Evolutionary conservation across 2,329 filamentous ascomycete genomes (phyloP), one percentile per base, ranked within the genome.

Genomic region (Mycogone perniciosa): DNA sequence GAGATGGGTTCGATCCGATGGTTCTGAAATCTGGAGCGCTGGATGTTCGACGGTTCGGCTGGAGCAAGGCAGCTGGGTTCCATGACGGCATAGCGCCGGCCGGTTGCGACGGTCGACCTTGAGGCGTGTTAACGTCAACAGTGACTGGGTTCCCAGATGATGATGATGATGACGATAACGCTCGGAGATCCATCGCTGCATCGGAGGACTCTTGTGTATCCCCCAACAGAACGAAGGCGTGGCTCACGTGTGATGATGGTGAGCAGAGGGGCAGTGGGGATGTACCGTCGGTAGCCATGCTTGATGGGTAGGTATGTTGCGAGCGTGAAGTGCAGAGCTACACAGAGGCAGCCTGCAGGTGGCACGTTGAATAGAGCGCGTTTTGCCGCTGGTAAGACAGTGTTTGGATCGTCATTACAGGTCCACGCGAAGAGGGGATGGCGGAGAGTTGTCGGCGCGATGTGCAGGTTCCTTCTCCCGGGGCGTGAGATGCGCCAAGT

Each of bases 41-140:
- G 45, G 59, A 58, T 45, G 57, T 60, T 54, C 58, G 63, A 42
- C 64, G 64, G 47, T 61, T 61, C 26, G 71, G 71, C 56, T 73
- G 69, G 45, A 74, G 63, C 46, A 73, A 56, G 10, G 64, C 63
- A 42, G 65, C 64, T n/a, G 71, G 66, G 53, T 72, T 72, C 69
- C 75, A 76, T 46, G 65, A 56, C 31, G 62, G 61, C 56, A 64
- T 47, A 40, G 57, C 59, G 42, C 54, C 61, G 43, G 61, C 54
- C 48, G 63, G 47, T 44, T 57, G 57, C 53, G 64, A 58, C 52
- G 58, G 53, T 54, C 60, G 62, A 51, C 61, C 67, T 67, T 53
- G 50, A 30, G 39, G 31, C 35, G 34, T 43, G 52, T 57, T 44
- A 59, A 5, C 35, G 35, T 38, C 35, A 9, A 10, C n/a, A 29